Percentiles rank a stretch among this genome's conserved stretches.
Evolutionary conservation across 139 green algal species (phyloP).

Genomic region (Chlorella sp.): DNA sequence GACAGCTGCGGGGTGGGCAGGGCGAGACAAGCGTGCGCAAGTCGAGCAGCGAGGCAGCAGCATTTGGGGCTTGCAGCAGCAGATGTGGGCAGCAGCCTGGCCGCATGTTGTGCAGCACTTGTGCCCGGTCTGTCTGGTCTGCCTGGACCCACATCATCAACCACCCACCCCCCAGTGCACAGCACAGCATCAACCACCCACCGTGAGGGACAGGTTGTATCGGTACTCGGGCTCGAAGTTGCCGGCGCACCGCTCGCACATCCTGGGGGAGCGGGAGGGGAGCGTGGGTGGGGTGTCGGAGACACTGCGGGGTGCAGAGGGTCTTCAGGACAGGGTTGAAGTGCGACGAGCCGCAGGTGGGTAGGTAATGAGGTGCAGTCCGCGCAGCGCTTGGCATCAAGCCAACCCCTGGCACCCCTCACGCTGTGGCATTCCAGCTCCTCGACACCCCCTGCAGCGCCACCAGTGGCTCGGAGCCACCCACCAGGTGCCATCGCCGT

Average conservation of each 20-base stretch:
- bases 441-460: neutral
- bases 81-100: neutral
- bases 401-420: neutral
- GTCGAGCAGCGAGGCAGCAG: neutral
- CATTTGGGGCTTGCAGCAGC: neutral
- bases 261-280: constrained; percentile 17
- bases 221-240: constrained; percentile 49
- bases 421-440: neutral
- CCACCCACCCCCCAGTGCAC: no score
- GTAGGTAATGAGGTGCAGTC: neutral
- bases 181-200: no score
- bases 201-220: constrained; percentile 57
- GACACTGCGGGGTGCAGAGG: neutral
- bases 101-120: no score
- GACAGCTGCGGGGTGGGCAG: constrained; percentile 10
- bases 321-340: neutral
- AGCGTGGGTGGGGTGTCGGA: neutral
- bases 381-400: neutral
- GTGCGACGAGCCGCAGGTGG: neutral
- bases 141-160: no score
- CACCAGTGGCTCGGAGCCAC: neutral
- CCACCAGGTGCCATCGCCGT: constrained; percentile 42
- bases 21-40: neutral
- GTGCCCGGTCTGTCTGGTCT: no score
- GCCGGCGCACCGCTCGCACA: constrained; percentile 58